Evolutionary conservation across 345 rosid species (phyloP), one percentile per base, ranked within the genome.

Genomic region (Citrus unshiu): DNA sequence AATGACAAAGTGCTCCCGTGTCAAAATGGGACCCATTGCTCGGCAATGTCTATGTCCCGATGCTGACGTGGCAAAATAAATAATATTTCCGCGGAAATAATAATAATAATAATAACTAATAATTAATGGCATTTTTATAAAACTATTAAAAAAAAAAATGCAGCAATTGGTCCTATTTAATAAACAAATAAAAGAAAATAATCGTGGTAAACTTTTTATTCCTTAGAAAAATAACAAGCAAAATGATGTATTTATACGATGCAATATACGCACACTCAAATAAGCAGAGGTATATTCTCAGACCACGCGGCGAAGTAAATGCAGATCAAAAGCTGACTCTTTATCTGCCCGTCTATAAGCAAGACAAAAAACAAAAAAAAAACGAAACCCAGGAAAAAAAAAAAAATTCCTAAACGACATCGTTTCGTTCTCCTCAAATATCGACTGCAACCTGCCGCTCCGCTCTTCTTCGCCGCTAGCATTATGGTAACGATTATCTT

Each of bases 261-360:
- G 14, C 14, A 2, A 43, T 43, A 9, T 39, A 39, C 9, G 19
- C 54, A 8, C 27, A 4, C 25, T 8, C 24, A 49, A 5, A 70
- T 12, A 29, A 0, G 19, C 1, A 0, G 0, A 7, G 18, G n/a
- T 39, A 60, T 74, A 62, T 64, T 43, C 78, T 21, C 43, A 22
- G 29, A 43, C 46, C 60, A 29, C 61, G 46, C 46, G 61, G 78
- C 30, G 22, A 64, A 46, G 70, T 6, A 63, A 75, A 30, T 25
- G 70, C 40, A 63, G 30, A 43, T 75, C 39, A 14, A 74, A 43
- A 63, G 46, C 70, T 63, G 70, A 63, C 43, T 64, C 68, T 75
- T 22, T 27, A 58, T 73, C 76, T 59, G n/a, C 39, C 65, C 54
- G 9, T 3, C n/a, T 5, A 4, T 18, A 19, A 62, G 59, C 30